phyloP scores from a whole-genome alignment of 2,329 filamentous ascomycete genomes.

The Curvularia hawaiiensis region DNA sequence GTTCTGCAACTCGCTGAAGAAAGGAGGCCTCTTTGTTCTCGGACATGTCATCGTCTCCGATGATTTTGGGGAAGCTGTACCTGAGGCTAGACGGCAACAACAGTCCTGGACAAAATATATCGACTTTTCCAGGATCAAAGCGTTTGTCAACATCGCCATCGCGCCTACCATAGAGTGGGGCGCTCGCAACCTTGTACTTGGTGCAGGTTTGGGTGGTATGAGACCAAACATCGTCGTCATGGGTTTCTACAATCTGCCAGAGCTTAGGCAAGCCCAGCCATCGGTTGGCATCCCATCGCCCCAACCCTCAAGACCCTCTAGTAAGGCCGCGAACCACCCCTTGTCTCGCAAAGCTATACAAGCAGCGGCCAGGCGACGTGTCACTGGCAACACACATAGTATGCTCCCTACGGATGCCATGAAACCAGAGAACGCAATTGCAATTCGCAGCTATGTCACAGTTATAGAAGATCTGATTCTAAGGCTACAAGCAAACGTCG shows the following conservation, averaged over 20 bases:
- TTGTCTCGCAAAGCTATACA: conserved; percentile 43
- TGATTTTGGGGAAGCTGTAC: conserved; percentile 78
- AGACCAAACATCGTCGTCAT: conserved; percentile 84
- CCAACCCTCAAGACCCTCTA: conserved; percentile 44
- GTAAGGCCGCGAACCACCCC: conserved; percentile 32
- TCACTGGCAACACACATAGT: conserved; percentile 58
- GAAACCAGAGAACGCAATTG: conserved; percentile 70
- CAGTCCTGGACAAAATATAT: conserved; percentile 85
- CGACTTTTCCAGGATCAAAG: conserved; percentile 84
- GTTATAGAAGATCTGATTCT: conserved; percentile 82
- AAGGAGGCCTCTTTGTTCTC: conserved; percentile 82
- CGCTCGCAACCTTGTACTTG: conserved; percentile 79
- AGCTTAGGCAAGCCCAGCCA: conserved; percentile 67
- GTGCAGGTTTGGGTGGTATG: conserved; percentile 85
- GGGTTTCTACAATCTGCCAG: conserved; percentile 80
- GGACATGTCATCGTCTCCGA: conserved; percentile 87
- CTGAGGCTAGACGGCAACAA: conserved; percentile 81
- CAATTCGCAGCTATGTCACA: conserved; percentile 75
- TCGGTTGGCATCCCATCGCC: conserved; percentile 62
- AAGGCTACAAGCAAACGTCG: conserved; percentile 80
- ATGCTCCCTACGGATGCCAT: conserved; percentile 72
- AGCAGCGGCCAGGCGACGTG: conserved; percentile 50
- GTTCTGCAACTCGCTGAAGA: conserved; percentile 91
- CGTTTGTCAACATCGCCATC: conserved; percentile 85
- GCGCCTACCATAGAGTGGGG: conserved; percentile 86